Conservation (phyloP, 768 basidiomycete genomes). For the Mycena rosella region DNA sequence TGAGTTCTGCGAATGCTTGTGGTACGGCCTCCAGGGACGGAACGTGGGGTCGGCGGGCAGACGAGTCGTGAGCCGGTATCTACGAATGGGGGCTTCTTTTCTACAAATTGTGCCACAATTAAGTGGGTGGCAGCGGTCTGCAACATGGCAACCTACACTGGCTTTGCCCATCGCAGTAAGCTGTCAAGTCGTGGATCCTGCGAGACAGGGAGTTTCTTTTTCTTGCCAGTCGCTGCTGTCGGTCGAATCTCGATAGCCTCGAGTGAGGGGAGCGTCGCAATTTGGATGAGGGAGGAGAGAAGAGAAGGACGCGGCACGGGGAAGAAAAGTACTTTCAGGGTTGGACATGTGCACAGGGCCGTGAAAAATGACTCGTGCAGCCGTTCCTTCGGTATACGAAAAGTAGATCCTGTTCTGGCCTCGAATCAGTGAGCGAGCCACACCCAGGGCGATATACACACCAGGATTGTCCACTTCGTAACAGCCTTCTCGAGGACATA, state of each 20-base stretch:
- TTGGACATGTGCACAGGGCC: not conserved
- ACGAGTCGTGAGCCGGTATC: not conserved
- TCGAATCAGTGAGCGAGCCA: not conserved
- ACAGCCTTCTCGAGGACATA: not conserved
- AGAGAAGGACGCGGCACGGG: not conserved
- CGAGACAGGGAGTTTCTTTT: not conserved
- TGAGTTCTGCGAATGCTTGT: not conserved
- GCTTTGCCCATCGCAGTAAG: not conserved
- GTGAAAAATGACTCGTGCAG: not conserved
- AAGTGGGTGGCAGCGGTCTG: not conserved
- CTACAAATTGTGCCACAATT: not conserved
- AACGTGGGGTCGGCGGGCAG: not conserved
- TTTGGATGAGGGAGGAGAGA: not conserved
- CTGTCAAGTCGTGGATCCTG: not conserved
- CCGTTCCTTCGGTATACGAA: not conserved
- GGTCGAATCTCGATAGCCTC: constrained; percentile 6
- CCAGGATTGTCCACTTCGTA: not conserved
- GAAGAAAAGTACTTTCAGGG: not conserved
- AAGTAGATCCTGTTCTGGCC: not conserved
- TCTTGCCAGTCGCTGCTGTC: not conserved
- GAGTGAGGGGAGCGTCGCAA: not conserved
- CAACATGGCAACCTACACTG: no score
- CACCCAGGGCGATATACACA: not conserved
- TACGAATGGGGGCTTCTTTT: not conserved
- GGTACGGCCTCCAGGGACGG: not conserved